Evolutionary conservation across 805 yeast genomes (phyloP), one percentile per base, ranked within the genome.

Genomic region (Ogataea degrootiae): DNA sequence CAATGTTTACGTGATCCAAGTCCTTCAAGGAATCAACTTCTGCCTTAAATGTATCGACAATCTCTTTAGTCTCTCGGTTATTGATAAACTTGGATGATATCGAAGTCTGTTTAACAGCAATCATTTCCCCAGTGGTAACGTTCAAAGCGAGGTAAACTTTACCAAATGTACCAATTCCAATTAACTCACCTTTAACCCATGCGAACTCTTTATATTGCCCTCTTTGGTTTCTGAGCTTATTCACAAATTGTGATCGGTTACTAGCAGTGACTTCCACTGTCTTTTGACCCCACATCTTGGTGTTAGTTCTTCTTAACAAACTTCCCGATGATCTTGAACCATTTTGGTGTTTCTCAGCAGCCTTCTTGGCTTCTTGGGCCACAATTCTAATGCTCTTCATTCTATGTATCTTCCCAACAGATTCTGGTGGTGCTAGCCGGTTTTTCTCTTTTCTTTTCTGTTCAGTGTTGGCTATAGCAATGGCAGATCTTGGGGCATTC

Each of bases 201-300:
- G 95, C 95, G 70, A 90, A 92, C 66, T 91, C 96, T 58, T 82
- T 86, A 61, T 79, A 77, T 43, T 81, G 79, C 14, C 91, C 94
- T 45, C 75, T 77, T 34, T 77, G 77, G 59, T 78, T 84, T 46
- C 80, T 75, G 44, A 87, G 66, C 54, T 81, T 81, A 57, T 84
- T 83, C 23, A 85, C 81, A 45, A 83, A 78, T 49, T 75, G 73
- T 37, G 77, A 78, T 51, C 77, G 73, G 51, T 80, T 84, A 21
- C 77, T 80, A 2, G 92, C 82, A 1, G 91, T 90, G 31, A 91
- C 91, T 67, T 94, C 99, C 33, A 90, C 84, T 15, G 89, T 95
- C 52, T 79, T 84, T 52, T 88, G 90, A 19, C 99, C 99, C 99
- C 99, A 94, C 85, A 94, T 79, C 68, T 94, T 95, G 1, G 99